Base-by-base conservation (phyloP, 352 stramenopile genomes). In the Globisporangium ultimum region DNA sequence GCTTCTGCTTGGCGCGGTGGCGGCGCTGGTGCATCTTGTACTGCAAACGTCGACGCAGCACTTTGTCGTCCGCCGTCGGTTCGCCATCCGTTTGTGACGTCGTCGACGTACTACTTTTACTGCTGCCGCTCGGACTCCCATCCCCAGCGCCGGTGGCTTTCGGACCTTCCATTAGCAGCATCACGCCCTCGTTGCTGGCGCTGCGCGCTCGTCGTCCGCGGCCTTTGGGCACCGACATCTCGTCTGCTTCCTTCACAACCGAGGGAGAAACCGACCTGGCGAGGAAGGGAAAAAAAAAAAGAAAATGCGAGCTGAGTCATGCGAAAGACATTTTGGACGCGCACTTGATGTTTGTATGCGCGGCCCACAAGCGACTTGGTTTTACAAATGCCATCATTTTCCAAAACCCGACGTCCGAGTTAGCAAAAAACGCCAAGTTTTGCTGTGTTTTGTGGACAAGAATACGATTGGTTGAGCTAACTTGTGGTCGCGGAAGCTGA, bases 11-110 rank as follows among this genome's bases (percentile, higher is more conserved):
- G 48, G 78, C 79, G 20, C 79, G 76, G 55, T 89, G 82, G 55
- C 68, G 78, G 2, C 74, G 78, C 58, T 91, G 79, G 58, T 89
- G 78, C 56, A 83, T 73, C 38, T 86, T 87, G 66, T 88, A 88
- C 60, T 89, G 81, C 46, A 78, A 64, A 8, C 78, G 71, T 24
- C 71, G 57, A 4, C 72, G 68, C 20, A 74, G 57, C 24, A 80
- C 62, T 51, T 82, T 84, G 24, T 89, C 72, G 18, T 55, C 52
- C 13, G 34, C 58, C 13, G 17, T 45, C n/a, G 22, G 36, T 20
- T 22, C 38, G 28, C 28, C 28, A 36, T 36, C 2, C 7, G 7
- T 11, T 36, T 5, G 28, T 36, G 28, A 36, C 28, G 28, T 36
- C 28, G 28, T 36, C 28, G 8, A 5, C 28, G 5, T 8, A 10